These are phyloP conservation scores for Trichoderma virens DNA, from an alignment of 495 filamentous ascomycete genomes.

Conservation along the genomic window DNA sequence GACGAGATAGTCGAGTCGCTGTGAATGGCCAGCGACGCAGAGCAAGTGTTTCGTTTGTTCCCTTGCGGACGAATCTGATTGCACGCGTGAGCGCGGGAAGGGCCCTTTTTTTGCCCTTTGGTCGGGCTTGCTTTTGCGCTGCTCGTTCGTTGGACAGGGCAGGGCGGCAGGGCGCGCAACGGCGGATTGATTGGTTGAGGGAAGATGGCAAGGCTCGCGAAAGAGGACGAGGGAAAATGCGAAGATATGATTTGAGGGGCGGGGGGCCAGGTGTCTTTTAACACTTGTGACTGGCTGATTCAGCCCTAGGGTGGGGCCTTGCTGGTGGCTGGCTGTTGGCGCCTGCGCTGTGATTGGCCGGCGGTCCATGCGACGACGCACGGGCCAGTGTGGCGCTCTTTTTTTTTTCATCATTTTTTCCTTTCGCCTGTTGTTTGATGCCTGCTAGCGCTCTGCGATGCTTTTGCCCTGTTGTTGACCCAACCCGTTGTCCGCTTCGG, in stretches of 20 bases:
- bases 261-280: slow-evolving; percentile 26
- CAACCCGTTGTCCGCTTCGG: background rate
- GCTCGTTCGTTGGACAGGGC: background rate
- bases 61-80: slow-evolving; percentile 6
- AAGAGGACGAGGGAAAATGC: slow-evolving; percentile 23
- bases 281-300: slow-evolving; percentile 38
- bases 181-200: slow-evolving; percentile 34
- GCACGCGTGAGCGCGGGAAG: slow-evolving; percentile 5
- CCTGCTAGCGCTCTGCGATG: no score
- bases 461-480: background rate
- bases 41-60: background rate
- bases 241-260: slow-evolving; percentile 36
- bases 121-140: background rate
- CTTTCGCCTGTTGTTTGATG: background rate
- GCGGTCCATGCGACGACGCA: background rate
- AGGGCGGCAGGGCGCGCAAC: slow-evolving; percentile 18
- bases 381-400: background rate
- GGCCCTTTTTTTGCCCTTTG: slow-evolving; percentile 12
- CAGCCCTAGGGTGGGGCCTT: slow-evolving; percentile 20
- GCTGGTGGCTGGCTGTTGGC: slow-evolving; percentile 15
- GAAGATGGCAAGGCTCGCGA: slow-evolving; percentile 18
- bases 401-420: background rate
- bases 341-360: background rate
- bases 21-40: slow-evolving; percentile 9
- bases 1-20: slow-evolving; percentile 9